A percentile compares a stretch with the other conserved stretches of the same genome.
Conservation (phyloP, 495 filamentous ascomycete species). For the Hypoxylon intermedium region DNA sequence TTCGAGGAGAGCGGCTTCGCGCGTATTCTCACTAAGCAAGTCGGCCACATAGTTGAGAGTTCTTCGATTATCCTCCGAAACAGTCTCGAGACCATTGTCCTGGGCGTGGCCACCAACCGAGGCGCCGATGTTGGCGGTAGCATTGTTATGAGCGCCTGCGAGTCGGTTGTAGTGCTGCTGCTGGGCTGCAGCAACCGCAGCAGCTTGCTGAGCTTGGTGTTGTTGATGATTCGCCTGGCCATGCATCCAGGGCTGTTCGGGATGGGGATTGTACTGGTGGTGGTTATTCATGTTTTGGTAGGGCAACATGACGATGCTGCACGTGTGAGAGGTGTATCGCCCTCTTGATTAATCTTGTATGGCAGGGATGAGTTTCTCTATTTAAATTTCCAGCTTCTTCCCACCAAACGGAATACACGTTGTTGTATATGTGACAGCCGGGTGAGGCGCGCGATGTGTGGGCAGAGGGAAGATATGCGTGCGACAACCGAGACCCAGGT, state of each 20-base stretch:
- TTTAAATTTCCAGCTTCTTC: no score
- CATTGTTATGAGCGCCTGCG: conserved; percentile 65
- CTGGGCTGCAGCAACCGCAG: conserved; percentile 58
- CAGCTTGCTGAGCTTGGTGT: conserved; percentile 67
- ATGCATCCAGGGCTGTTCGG: conserved; percentile 81
- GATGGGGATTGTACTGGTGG: conserved; percentile 76
- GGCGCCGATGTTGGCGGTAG: conserved; percentile 41
- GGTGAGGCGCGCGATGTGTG: no score
- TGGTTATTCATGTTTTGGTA: conserved; percentile 62
- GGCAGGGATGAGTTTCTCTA: no score
- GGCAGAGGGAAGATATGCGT: no score
- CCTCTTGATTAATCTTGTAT: no score
- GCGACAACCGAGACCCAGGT: no score
- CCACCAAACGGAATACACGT: no score
- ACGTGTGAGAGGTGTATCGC: no score
- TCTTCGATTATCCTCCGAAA: conserved; percentile 90
- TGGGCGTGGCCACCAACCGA: conserved; percentile 63
- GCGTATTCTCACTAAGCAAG: conserved; percentile 81
- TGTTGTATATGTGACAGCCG: no score
- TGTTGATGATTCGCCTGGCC: conserved; percentile 71
- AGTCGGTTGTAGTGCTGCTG: conserved; percentile 72
- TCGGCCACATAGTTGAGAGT: conserved; percentile 94
- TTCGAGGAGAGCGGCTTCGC: conserved; percentile 92
- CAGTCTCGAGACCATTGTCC: conserved; percentile 59
- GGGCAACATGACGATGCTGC: conserved; percentile 50